These are phyloP conservation scores for Bertia moriformis DNA, from an alignment of 2,329 filamentous ascomycete genomes.

Conservation along the genomic window DNA sequence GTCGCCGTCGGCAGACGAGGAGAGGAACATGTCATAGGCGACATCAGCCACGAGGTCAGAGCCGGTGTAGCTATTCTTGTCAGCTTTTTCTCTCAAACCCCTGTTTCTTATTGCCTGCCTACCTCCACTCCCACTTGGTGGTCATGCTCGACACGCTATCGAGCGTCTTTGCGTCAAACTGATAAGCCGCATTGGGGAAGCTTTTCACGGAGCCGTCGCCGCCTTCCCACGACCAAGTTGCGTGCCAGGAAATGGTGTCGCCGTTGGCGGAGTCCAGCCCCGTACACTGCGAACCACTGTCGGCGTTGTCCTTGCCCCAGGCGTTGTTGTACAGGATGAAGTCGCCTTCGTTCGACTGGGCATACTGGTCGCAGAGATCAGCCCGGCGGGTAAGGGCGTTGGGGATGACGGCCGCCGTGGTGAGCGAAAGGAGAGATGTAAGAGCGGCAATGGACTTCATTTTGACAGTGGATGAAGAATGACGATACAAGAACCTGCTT, in stretches of 20 bases:
- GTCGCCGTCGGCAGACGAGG: conserved; percentile 24
- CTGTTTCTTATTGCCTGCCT: conserved; percentile 4
- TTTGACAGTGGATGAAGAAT: no score
- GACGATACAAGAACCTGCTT: no score
- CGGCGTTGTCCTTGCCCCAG: conserved; percentile 24
- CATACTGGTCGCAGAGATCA: conserved; percentile 22
- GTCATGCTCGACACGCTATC: conserved; percentile 18
- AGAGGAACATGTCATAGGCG: conserved; percentile 46
- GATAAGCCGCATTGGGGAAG: conserved; percentile 24
- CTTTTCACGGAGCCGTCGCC: conserved; percentile 25
- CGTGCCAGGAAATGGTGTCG: conserved; percentile 23
- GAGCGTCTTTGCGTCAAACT: conserved; percentile 15
- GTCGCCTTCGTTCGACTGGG: conserved; percentile 16
- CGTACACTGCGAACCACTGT: conserved; percentile 25
- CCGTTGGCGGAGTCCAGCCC: conserved; percentile 18
- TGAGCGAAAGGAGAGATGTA: not conserved
- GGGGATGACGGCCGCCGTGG: not conserved
- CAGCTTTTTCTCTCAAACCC: not conserved
- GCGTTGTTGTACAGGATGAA: conserved; percentile 38
- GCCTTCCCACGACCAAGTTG: conserved; percentile 26
- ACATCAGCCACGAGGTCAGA: conserved; percentile 38
- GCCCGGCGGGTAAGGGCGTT: not conserved
- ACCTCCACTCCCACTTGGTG: conserved; percentile 22
- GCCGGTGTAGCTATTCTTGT: conserved; percentile 24
- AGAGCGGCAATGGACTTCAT: not conserved